These are phyloP conservation scores for Pichiaceae sp. DNA, from an alignment of 1,139 yeast species.

Conservation along the genomic window DNA sequence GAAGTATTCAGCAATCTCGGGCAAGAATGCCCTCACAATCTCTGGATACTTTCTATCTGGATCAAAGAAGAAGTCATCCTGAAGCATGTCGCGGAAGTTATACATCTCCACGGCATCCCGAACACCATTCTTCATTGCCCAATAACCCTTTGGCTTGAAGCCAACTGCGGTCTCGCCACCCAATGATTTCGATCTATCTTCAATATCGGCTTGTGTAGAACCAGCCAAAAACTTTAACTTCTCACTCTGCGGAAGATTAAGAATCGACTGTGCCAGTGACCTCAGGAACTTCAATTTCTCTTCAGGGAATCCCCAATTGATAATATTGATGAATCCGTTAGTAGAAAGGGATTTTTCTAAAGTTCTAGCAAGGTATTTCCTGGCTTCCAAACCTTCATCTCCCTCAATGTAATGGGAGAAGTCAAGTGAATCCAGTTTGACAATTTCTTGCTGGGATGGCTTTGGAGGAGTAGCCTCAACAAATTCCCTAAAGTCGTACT, in stretches of 20 bases:
- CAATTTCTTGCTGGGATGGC: slow-evolving; percentile 28
- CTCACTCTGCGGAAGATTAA: slow-evolving; percentile 35
- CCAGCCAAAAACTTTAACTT: slow-evolving; percentile 32
- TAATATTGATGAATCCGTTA: slow-evolving; percentile 36
- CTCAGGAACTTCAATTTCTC: slow-evolving; percentile 26
- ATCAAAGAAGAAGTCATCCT: slow-evolving; percentile 18
- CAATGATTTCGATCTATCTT: slow-evolving; percentile 19
- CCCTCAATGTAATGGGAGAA: slow-evolving; percentile 29
- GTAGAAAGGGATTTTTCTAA: slow-evolving; percentile 32
- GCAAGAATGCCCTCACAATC: slow-evolving; percentile 27
- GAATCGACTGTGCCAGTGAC: slow-evolving; percentile 27
- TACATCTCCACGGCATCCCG: slow-evolving; percentile 36
- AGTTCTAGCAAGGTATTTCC: slow-evolving; percentile 26
- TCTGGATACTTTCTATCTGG: slow-evolving; percentile 36
- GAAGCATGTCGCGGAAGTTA: slow-evolving; percentile 30
- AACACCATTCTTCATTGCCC: slow-evolving; percentile 35
- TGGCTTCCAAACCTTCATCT: slow-evolving; percentile 21
- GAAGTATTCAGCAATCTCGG: slow-evolving; percentile 31
- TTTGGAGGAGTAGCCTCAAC: slow-evolving; percentile 10
- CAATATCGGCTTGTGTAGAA: slow-evolving; percentile 20
- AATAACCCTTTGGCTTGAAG: slow-evolving; percentile 37
- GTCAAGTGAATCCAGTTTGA: slow-evolving; percentile 29
- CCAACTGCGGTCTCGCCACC: slow-evolving; percentile 43
- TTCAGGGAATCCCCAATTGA: slow-evolving; percentile 28
- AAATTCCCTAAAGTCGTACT: slow-evolving; percentile 12